phyloP scores from a whole-genome alignment of 2,329 filamentous ascomycete genomes.

The Talaromyces sp. region DNA sequence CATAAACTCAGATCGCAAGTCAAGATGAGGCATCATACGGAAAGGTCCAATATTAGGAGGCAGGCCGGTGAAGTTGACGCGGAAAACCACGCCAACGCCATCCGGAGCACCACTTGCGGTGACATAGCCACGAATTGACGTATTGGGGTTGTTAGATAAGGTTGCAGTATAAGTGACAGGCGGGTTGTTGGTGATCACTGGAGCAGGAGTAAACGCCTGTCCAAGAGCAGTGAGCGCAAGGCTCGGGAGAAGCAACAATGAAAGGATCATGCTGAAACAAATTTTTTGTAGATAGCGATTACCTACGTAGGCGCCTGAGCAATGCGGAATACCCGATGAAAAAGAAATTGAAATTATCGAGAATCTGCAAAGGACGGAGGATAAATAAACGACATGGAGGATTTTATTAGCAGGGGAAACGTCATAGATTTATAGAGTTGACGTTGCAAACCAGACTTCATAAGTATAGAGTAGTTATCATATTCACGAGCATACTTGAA shows the following conservation, averaged over 20 bases:
- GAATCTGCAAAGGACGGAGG: neutral
- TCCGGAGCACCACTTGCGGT: slow-evolving; percentile 46
- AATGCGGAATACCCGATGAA: neutral
- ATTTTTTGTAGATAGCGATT: neutral
- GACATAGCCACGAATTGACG: slow-evolving; percentile 55
- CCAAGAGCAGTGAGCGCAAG: slow-evolving; percentile 23
- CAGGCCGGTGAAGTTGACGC: slow-evolving; percentile 57
- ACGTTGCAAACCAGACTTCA: neutral
- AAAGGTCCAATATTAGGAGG: slow-evolving; percentile 56
- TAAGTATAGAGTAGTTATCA: neutral
- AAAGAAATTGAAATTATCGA: neutral
- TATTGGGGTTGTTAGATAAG: slow-evolving; percentile 55
- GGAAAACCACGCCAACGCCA: slow-evolving; percentile 56
- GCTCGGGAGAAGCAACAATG: slow-evolving; percentile 20
- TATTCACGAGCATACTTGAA: neutral
- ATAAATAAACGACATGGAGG: neutral
- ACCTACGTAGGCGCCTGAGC: too few species aligned
- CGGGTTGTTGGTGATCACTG: slow-evolving; percentile 56
- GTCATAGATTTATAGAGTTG: neutral
- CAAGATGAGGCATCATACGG: slow-evolving; percentile 45
- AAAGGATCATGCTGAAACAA: slow-evolving; percentile 2
- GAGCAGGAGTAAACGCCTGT: slow-evolving; percentile 48
- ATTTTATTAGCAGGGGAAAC: neutral
- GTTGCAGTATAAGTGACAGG: slow-evolving; percentile 53
- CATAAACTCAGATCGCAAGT: neutral